These are phyloP conservation scores for Xylaria curta DNA, from an alignment of 495 filamentous ascomycete genomes.

Conservation along the genomic window DNA sequence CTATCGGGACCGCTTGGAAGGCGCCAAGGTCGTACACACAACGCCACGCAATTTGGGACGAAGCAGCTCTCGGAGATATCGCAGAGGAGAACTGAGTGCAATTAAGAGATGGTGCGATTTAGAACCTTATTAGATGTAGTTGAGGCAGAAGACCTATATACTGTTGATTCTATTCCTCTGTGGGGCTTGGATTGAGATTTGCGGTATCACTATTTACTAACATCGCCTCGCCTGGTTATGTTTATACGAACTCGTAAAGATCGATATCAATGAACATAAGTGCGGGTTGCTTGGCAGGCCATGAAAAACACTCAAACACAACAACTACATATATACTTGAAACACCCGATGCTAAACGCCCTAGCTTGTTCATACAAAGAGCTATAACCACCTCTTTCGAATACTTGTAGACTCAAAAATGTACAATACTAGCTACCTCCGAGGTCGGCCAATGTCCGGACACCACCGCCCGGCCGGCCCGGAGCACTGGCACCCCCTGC, in stretches of 20 bases:
- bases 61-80: too few species aligned
- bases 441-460: conserved; percentile 54
- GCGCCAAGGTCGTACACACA: too few species aligned
- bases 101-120: too few species aligned
- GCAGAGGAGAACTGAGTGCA: too few species aligned
- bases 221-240: too few species aligned
- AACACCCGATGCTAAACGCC: conserved; percentile 11
- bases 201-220: too few species aligned
- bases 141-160: too few species aligned
- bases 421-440: conserved; percentile 23
- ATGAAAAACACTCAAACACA: not conserved
- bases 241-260: not conserved
- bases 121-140: too few species aligned
- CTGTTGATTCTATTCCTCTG: too few species aligned
- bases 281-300: not conserved
- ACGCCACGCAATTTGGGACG: too few species aligned
- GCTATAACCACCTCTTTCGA: not conserved
- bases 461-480: conserved; percentile 37
- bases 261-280: not conserved
- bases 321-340: not conserved
- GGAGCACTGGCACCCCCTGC: conserved; percentile 33
- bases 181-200: too few species aligned
- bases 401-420: not conserved
- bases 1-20: too few species aligned
- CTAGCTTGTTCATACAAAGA: conserved; percentile 14